These are phyloP conservation scores for Aphanomyces euteiches DNA, from an alignment of 352 stramenopile genomes.

Conservation along the genomic window DNA sequence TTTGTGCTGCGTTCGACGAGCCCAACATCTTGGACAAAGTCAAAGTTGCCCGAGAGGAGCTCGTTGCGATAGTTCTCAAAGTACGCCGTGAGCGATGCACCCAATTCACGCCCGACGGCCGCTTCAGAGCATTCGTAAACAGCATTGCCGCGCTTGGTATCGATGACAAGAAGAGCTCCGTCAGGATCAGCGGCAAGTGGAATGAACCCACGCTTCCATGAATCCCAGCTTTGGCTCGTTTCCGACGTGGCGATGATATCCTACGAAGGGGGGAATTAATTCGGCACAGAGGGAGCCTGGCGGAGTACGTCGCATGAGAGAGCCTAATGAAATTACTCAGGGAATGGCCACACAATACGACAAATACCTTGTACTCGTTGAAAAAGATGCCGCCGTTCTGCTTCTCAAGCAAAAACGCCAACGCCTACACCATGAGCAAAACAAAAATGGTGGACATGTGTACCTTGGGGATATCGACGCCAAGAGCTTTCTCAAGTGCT, in stretches of 20 bases:
- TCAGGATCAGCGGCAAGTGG: constrained; percentile 74
- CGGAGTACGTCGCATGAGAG: constrained; percentile 49
- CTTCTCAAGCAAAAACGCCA: constrained; percentile 62
- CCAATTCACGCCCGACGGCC: constrained; percentile 49
- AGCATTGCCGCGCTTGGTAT: constrained; percentile 48
- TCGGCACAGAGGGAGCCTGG: not conserved
- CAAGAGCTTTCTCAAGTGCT: constrained; percentile 60
- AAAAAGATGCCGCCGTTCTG: constrained; percentile 82
- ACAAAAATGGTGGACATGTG: not conserved
- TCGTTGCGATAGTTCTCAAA: constrained; percentile 77
- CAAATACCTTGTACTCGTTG: constrained; percentile 61
- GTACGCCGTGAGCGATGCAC: constrained; percentile 56
- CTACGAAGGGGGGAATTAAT: constrained; percentile 32
- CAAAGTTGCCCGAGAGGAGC: constrained; percentile 73
- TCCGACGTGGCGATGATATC: constrained; percentile 57
- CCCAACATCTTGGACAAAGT: constrained; percentile 80
- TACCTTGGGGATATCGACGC: constrained; percentile 31
- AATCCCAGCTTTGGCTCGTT: constrained; percentile 42
- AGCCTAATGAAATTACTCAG: constrained; percentile 36
- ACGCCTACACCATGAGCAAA: constrained; percentile 35
- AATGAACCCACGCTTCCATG: constrained; percentile 58
- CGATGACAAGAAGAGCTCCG: constrained; percentile 55
- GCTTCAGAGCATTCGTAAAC: constrained; percentile 71
- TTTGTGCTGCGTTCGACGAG: constrained; percentile 62
- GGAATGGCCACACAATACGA: not conserved